phyloP scores from a whole-genome alignment of 2,329 filamentous ascomycete genomes.

The Pseudogymnoascus sp. region DNA sequence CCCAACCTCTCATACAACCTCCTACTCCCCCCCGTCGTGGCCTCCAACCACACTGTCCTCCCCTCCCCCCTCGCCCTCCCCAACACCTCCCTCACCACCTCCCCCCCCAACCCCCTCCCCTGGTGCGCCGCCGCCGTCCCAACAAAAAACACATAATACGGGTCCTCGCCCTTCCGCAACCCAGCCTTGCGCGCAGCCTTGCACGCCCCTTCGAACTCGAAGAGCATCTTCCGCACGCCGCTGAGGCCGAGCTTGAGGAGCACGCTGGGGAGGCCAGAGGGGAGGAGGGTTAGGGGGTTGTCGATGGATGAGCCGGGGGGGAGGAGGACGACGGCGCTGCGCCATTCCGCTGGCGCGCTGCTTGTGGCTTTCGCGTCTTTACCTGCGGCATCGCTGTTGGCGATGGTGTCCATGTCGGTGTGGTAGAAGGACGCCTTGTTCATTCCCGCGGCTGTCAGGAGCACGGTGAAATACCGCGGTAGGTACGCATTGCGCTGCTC shows the following conservation, averaged over 20 bases:
- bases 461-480: constrained; percentile 12
- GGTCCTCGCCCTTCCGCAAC: constrained; percentile 3
- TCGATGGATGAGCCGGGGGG: constrained; percentile 14
- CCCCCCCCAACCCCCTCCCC: constrained; percentile 12
- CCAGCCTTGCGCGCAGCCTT: not conserved
- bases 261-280: constrained; percentile 13
- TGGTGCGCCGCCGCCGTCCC: constrained; percentile 10
- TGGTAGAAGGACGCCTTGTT: constrained; percentile 15
- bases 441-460: constrained; percentile 15
- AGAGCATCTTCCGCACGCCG: constrained; percentile 12
- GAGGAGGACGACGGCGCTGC: constrained; percentile 14
- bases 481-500: constrained; percentile 12
- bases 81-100: constrained; percentile 13
- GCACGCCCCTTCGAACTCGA: constrained; percentile 10
- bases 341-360: constrained; percentile 5
- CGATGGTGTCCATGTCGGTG: not conserved
- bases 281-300: constrained; percentile 14
- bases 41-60: constrained; percentile 17
- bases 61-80: constrained; percentile 10
- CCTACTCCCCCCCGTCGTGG: constrained; percentile 12
- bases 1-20: constrained; percentile 15
- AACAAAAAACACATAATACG: constrained; percentile 19
- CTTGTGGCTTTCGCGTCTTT: not conserved
- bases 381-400: not conserved
- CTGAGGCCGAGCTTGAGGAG: constrained; percentile 16